Evolutionary conservation across 2,329 filamentous ascomycete species (phyloP).

Genomic region (Colletotrichum paranaense): DNA sequence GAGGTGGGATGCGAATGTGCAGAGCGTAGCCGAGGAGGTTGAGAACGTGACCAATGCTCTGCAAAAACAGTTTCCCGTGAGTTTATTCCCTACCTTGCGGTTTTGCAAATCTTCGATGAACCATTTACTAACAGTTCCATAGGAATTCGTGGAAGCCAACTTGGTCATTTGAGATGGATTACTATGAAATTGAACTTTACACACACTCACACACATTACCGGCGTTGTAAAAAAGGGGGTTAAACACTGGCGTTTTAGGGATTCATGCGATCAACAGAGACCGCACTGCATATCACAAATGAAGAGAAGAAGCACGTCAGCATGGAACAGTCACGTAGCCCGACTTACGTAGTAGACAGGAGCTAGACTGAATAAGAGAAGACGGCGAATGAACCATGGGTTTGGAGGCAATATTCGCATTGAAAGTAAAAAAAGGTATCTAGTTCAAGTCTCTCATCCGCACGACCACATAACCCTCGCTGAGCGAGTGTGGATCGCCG

Average conservation of each 20-base stretch:
- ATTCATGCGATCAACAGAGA: conserved; percentile 26
- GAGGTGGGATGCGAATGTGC: conserved; percentile 90
- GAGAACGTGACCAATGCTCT: conserved; percentile 87
- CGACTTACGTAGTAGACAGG: not conserved
- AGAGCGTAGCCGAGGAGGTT: conserved; percentile 87
- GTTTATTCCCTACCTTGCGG: conserved; percentile 33
- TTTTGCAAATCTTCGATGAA: conserved; percentile 5
- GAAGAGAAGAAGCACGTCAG: not conserved
- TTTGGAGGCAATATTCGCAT: not conserved
- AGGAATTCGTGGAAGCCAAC: conserved; percentile 69
- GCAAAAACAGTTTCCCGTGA: conserved; percentile 81
- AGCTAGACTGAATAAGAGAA: conserved; percentile 2
- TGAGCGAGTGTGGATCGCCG: conserved; percentile 57
- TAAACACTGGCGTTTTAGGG: conserved; percentile 28
- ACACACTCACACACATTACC: conserved; percentile 2
- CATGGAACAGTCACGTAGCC: not conserved
- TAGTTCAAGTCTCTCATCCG: conserved; percentile 63
- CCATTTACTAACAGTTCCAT: not conserved
- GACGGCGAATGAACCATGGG: not conserved
- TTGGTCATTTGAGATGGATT: conserved; percentile 51
- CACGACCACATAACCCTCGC: conserved; percentile 66
- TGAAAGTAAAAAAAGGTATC: conserved; percentile 36
- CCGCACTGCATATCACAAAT: conserved; percentile 25
- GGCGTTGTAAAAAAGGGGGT: conserved; percentile 20
- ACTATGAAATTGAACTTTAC: not conserved